A percentile compares a stretch with the other conserved stretches of the same genome.
phyloP scores from a whole-genome alignment of 305 asterid species.

The Solanum hybrid region DNA sequence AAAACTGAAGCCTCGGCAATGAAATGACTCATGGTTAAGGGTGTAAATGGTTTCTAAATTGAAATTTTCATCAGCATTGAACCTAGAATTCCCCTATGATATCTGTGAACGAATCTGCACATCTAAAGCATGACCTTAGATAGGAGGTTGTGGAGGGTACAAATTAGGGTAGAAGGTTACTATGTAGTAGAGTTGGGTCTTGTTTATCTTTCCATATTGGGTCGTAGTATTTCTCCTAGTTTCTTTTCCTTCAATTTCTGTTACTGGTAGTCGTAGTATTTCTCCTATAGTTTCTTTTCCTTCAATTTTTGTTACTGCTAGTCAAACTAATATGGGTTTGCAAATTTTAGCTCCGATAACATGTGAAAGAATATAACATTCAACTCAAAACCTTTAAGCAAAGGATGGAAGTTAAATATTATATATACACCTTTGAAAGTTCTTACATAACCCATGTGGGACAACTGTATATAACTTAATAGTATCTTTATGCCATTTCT shows the following conservation, averaged over 20 bases:
- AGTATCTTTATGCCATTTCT: not conserved
- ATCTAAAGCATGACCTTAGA: not conserved
- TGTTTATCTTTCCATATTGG: not conserved
- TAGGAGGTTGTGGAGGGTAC: not conserved
- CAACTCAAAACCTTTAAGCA: not conserved
- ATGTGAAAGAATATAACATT: not conserved
- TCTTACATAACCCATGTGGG: not conserved
- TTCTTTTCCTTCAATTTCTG: not conserved
- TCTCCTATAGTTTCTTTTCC: not conserved
- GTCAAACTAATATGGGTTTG: not conserved
- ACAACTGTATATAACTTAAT: not conserved
- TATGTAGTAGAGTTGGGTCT: not conserved
- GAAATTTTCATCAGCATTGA: not conserved
- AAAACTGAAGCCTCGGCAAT: not conserved
- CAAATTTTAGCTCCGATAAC: not conserved
- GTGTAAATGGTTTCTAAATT: not conserved
- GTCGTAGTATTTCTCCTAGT: not conserved
- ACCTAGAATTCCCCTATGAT: not conserved
- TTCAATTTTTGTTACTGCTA: not conserved
- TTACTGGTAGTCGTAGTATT: not conserved
- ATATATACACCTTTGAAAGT: not conserved
- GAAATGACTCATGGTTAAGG: not conserved
- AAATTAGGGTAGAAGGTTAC: not conserved
- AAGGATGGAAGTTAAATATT: not conserved
- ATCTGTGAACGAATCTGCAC: not conserved